phyloP scores from a whole-genome alignment of 306 rosid genomes.

The Sesbania bispinosa region DNA sequence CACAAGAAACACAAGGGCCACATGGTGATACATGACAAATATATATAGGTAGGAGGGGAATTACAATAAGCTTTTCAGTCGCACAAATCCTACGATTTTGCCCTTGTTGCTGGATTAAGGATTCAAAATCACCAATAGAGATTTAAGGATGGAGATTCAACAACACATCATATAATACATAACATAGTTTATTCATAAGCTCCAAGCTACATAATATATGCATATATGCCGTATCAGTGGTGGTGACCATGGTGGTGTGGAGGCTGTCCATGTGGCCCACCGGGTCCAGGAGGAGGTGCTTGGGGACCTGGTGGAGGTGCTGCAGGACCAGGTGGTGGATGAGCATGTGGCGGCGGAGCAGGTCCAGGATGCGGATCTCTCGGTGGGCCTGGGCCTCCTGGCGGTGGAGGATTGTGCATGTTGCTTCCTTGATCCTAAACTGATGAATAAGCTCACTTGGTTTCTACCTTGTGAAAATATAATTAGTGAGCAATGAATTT shows the following conservation, averaged over 20 bases:
- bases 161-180: not conserved
- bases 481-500: not conserved
- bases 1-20: not conserved
- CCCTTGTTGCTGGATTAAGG: not conserved
- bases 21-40: not conserved
- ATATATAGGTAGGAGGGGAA: too few relatives aligned
- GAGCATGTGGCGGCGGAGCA: constrained; percentile 29
- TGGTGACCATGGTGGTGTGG: constrained; percentile 24
- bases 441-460: not conserved
- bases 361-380: constrained; percentile 32
- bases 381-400: constrained; percentile 39
- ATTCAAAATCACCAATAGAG: not conserved
- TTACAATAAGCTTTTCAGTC: not conserved
- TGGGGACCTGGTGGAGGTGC: constrained; percentile 42
- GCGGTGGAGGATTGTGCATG: constrained; percentile 54
- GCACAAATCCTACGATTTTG: not conserved
- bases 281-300: constrained; percentile 28
- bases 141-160: not conserved
- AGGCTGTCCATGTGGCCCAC: constrained; percentile 33
- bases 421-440: not conserved
- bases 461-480: not conserved
- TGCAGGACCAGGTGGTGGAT: not conserved
- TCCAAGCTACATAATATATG: not conserved
- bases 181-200: not conserved
- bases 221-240: not conserved